Base-by-base conservation (phyloP, 306 rosid species). In the Prunus campanulata region DNA sequence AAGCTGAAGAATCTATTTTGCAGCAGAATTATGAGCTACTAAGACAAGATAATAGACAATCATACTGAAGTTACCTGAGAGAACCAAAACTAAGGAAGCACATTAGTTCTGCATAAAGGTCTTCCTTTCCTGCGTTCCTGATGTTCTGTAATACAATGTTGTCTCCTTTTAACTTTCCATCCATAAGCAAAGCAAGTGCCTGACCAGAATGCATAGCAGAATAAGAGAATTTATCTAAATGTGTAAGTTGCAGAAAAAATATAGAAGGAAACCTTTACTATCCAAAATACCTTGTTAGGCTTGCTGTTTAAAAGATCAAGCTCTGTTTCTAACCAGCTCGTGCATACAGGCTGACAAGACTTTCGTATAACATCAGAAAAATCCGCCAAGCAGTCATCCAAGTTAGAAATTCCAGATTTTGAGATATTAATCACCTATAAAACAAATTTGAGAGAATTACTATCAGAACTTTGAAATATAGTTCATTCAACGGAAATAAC, bases 71-170 rank as follows among this genome's bases (percentile, higher is more conserved):
- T 78, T 86, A 92, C 97, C 99, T 95, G 84, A 80, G 77, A 46
- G 86, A 79, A 83, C 97, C 91, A 62, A 82, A 87, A 79, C 90
- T 83, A 77, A 91, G 91, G 89, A 86, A 92, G 86, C 87, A 91
- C 77, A 92, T 79, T 81, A 95, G 79, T 81, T 92, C 97, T 79
- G 87, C 89, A 80, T 92, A 95, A 56, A 95, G 87, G 75, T 88
- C 98, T 83, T 83, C 90, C 93, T 95, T 95, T 85, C 98, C 98
- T 57, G 96, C 88, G 82, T 83, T 95, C 85, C 80, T 85, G 74
- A 95, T 88, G 81, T 80, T 91, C 78, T 82, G 90, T 72, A 85
- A 74, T 78, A 89, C 77, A 46, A 76, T 83, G 63, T 76, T 76
- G 68, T 92, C 97, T 56, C 87, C 90, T 69, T 82, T 84, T 61